Evolutionary conservation across 1,284 basidiomycete genomes (phyloP), one percentile per base, ranked within the genome.

Genomic region (Tilletia caries): DNA sequence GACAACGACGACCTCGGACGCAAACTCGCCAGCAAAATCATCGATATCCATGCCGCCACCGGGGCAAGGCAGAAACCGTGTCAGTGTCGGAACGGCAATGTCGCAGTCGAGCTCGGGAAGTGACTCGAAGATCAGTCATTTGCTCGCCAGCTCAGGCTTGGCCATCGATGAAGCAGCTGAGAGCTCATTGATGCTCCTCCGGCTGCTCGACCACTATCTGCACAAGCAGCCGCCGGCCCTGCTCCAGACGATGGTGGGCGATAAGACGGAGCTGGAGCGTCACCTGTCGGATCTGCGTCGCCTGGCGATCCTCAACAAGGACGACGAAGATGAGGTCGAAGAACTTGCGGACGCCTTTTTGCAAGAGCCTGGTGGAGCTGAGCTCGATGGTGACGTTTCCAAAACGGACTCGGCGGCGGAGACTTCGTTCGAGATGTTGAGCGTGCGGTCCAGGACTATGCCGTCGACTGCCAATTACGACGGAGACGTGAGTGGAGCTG

Each of bases 31-130:
- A 6, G 10, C 58, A 1, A 62, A 62, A 15, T 62, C 58, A 3
- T 62, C 58, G 29, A 37, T 37, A 62, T 62, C 58, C 10, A 37
- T 37, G 32, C 58, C 58, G 29, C 58, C 58, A n/a, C 58, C 58
- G 10, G 58, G 58, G 10, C 58, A 62, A 34, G 32, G 58, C 27
- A 12, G 23, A n/a, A n/a, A n/a, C n/a, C n/a, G n/a, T n/a, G n/a
- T n/a, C n/a, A n/a, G n/a, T n/a, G n/a, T n/a, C n/a, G n/a, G n/a
- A 8, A 23, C 52, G 15, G 52, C 23, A 23, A 27, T 23, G 52
- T 54, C 52, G 18, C 52, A 54, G 20, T 50, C 48, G 12, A 50
- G 48, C 48, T 50, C 48, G 1, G 48, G 23, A 13, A 37, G 58
- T 29, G 32, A 62, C 32, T 62, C 58, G 20, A 25, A 29, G 20